A percentile compares a stretch with the other conserved stretches of the same genome.
Conservation (phyloP, 2,329 filamentous ascomycete genomes). For the Fusarium pseudocircinatum region DNA sequence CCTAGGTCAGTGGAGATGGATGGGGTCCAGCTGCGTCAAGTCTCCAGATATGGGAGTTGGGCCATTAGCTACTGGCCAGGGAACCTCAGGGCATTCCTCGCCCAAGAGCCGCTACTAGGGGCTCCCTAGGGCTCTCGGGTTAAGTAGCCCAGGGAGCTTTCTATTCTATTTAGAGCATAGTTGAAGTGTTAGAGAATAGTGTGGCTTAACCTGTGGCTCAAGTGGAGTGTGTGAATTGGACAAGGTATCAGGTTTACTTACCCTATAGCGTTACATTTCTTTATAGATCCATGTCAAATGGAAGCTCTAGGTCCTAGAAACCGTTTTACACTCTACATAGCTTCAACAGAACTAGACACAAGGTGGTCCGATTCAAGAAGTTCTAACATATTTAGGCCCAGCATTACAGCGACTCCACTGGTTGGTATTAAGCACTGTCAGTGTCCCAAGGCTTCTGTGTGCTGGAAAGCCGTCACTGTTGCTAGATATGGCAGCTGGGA, state of each 20-base stretch:
- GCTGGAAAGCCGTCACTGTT: neutral
- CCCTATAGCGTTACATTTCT: neutral
- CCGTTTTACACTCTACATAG: neutral
- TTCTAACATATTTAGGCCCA: neutral
- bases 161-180: neutral
- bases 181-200: neutral
- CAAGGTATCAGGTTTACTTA: neutral
- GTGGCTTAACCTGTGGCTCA: constrained; percentile 12
- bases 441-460: neutral
- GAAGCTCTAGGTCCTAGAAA: neutral
- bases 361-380: neutral
- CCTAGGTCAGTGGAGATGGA: constrained; percentile 22
- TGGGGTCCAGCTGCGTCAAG: constrained; percentile 30
- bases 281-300: neutral
- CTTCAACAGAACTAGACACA: neutral
- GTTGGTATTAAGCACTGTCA: neutral
- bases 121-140: neutral
- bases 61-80: constrained; percentile 25
- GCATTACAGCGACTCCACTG: neutral
- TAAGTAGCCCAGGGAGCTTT: neutral
- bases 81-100: constrained; percentile 30
- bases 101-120: constrained; percentile 23
- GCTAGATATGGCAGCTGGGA: neutral
- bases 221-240: neutral
- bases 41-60: constrained; percentile 27